These are phyloP conservation scores for Sporothrix phasma DNA, from an alignment of 2,329 filamentous ascomycete species.

Conservation along the genomic window DNA sequence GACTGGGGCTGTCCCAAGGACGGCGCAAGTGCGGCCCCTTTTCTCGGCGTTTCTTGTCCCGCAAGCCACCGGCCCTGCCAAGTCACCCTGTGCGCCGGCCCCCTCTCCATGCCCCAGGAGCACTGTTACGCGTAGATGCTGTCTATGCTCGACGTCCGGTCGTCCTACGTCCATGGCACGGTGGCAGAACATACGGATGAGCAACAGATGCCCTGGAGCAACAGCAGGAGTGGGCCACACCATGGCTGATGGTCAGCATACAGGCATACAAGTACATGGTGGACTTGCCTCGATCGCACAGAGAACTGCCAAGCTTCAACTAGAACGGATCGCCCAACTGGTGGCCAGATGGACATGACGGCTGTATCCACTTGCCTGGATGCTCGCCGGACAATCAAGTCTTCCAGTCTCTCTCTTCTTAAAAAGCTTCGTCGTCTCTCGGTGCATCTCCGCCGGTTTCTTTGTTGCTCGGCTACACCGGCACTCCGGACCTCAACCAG, in stretches of 20 bases:
- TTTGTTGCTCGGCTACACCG: constrained; percentile 1
- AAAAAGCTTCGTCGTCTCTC: not conserved
- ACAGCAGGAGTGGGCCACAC: too few relatives aligned
- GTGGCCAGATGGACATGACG: not conserved
- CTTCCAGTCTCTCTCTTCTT: not conserved
- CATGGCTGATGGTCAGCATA: not conserved
- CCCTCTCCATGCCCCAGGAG: too few relatives aligned
- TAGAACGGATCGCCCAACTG: not conserved
- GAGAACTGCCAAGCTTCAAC: too few relatives aligned
- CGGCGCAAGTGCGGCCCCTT: not conserved
- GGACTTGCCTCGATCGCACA: too few relatives aligned
- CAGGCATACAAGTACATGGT: too few relatives aligned
- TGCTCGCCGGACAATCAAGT: not conserved
- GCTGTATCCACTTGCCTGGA: not conserved
- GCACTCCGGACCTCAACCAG: not conserved
- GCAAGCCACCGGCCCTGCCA: not conserved
- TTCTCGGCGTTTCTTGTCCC: constrained; percentile 2
- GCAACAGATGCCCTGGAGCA: too few relatives aligned
- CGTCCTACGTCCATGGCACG: not conserved
- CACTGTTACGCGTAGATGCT: too few relatives aligned
- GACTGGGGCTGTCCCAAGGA: too few relatives aligned
- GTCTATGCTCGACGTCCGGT: too few relatives aligned
- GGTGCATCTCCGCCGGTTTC: not conserved
- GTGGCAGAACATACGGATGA: not conserved
- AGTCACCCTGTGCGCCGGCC: not conserved